Evolutionary conservation across 208 protist species (phyloP).

Genomic region (Vickermania ingenoplastis): DNA sequence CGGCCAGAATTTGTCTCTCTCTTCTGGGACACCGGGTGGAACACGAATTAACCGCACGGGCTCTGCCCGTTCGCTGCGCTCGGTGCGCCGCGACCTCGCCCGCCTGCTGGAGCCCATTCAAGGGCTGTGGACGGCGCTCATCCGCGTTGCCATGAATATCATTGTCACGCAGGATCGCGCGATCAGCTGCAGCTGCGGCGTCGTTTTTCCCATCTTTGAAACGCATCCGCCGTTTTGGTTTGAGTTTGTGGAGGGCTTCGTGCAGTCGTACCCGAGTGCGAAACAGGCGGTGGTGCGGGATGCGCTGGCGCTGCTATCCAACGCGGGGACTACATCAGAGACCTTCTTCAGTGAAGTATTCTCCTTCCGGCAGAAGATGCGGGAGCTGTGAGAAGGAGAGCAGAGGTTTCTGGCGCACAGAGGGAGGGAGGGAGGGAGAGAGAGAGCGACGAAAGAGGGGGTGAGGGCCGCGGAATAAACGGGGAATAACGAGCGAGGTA

Average conservation of each 20-base stretch:
- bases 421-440: conserved; percentile 4
- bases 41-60: neutral
- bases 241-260: conserved; percentile 56
- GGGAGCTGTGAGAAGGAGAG: conserved; percentile 30
- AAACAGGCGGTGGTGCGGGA: conserved; percentile 58
- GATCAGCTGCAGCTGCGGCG: conserved; percentile 48
- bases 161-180: conserved; percentile 75
- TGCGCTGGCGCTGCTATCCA: conserved; percentile 47
- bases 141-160: conserved; percentile 70
- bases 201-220: conserved; percentile 79
- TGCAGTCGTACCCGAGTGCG: conserved; percentile 43
- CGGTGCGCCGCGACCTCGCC: conserved; percentile 39
- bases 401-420: neutral
- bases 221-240: conserved; percentile 79
- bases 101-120: conserved; percentile 48
- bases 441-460: conserved; percentile 2
- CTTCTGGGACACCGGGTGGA: conserved; percentile 23
- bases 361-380: conserved; percentile 59
- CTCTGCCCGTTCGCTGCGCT: conserved; percentile 16
- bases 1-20: conserved; percentile 7
- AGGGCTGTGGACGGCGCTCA: conserved; percentile 60
- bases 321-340: conserved; percentile 51
- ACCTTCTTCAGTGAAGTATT: conserved; percentile 80
- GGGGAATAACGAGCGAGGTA: too few relatives aligned
- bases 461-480: too few relatives aligned